phyloP scores from a whole-genome alignment of 2,329 filamentous ascomycete genomes.

The Colletotrichum coccodes region DNA sequence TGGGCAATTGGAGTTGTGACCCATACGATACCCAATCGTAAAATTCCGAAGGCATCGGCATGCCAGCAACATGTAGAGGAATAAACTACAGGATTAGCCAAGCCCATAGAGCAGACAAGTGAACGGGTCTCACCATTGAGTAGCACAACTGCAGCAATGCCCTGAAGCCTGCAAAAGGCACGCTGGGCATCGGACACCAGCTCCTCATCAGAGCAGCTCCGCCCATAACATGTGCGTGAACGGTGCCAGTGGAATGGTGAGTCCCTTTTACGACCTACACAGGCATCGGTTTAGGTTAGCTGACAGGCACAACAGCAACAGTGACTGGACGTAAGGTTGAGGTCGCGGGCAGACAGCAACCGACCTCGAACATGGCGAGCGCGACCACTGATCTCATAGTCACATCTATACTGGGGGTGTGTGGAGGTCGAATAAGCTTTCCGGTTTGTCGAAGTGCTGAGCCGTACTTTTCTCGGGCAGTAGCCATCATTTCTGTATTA shows the following conservation, averaged over 20 bases:
- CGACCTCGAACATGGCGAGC: constrained; percentile 71
- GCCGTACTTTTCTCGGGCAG: constrained; percentile 64
- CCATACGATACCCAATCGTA: constrained; percentile 55
- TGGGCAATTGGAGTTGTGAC: constrained; percentile 44
- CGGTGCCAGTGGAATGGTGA: constrained; percentile 57
- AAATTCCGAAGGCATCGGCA: constrained; percentile 51
- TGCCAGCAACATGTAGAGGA: constrained; percentile 51
- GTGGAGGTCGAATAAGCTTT: constrained; percentile 48
- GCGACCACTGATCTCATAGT: constrained; percentile 64
- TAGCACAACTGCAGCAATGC: constrained; percentile 66
- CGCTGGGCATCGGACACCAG: constrained; percentile 50
- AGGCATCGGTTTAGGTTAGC: constrained; percentile 32
- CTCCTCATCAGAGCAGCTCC: constrained; percentile 66
- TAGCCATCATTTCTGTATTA: constrained; percentile 54
- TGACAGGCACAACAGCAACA: neutral
- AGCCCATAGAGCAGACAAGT: neutral
- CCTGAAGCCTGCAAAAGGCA: constrained; percentile 56
- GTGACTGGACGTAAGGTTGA: neutral
- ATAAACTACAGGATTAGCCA: constrained; percentile 50
- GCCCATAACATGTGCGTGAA: constrained; percentile 68
- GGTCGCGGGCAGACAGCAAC: constrained; percentile 17
- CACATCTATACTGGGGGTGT: constrained; percentile 50
- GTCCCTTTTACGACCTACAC: constrained; percentile 58
- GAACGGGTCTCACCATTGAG: constrained; percentile 57
- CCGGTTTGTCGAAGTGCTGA: constrained; percentile 60